Evolutionary conservation across 768 basidiomycete species (phyloP), one percentile per base, ranked within the genome.

Genomic region (Termitomyces sp.): DNA sequence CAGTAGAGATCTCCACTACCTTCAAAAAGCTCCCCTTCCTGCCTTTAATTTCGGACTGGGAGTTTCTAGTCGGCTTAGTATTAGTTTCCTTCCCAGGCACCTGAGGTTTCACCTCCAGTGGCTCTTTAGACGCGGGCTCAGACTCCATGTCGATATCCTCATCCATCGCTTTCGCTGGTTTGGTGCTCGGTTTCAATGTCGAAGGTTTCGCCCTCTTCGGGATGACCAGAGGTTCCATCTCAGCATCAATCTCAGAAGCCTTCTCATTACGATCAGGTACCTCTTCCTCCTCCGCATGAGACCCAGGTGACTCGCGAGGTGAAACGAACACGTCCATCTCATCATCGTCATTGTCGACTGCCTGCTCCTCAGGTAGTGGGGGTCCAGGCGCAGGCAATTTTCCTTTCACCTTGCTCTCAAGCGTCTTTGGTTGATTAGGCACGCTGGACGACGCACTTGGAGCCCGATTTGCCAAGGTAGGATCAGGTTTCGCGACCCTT

Each of bases 1-100:
- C 75, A 8, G 74, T 73, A 7, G 74, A 75, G 16, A 79, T 71
- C 50, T 78, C 75, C 26, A 78, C 73, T 16, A 78, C 73, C 60
- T 71, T 71, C 59, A 69, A 47, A 13, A 47, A 59, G 26, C 60
- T 63, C 22, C 31, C 29, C 36, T 61, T 61, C 24, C 53, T 48
- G 42, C 56, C 59, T 46, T 39, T 34, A 47, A 51, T 64, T 27
- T 47, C 64, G 24, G 52, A 34, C 22, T 50, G 62, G 29, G 48
- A 47, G 46, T 27, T 57, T 58, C 55, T 42, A 24, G 51, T 6
- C n/a, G 37, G 26, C 3, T 27, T 48, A 12, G 34, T 43, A 7
- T 24, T 43, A 26, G n/a, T 46, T 44, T 53, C 58, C 42, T 55
- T 47, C 22, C 26, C 46, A 22, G 16, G 14, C n/a, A 42, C 22